A percentile compares a stretch with the other conserved stretches of the same genome.
Conservation (phyloP, 768 basidiomycete species). For the Chlorophyllum brunneum region DNA sequence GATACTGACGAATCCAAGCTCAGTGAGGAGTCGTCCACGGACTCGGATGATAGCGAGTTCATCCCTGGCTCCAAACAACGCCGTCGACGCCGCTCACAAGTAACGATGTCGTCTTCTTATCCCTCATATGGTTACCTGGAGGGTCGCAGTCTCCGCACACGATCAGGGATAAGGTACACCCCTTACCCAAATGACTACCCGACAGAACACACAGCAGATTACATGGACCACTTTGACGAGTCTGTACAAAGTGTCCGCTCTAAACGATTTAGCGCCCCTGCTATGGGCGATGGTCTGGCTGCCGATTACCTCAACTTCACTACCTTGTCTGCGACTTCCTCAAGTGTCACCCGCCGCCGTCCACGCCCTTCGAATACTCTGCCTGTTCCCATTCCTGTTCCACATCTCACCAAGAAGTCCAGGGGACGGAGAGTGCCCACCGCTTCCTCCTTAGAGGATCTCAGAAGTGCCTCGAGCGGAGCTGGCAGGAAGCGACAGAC, state of each 20-base stretch:
- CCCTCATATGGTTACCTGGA: constrained; percentile 1
- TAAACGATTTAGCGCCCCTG: constrained; percentile 7
- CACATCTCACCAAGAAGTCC: constrained; percentile 67
- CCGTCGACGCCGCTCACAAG: constrained; percentile 13
- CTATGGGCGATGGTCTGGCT: not conserved
- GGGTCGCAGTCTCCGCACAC: constrained; percentile 23
- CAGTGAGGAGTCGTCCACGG: constrained; percentile 11
- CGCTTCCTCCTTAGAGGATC: constrained; percentile 33
- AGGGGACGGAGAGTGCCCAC: constrained; percentile 66
- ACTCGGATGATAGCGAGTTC: constrained; percentile 30
- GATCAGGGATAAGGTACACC: constrained; percentile 22
- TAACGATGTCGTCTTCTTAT: constrained; percentile 11
- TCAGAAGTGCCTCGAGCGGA: constrained; percentile 29
- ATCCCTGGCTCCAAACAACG: constrained; percentile 21
- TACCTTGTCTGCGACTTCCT: constrained; percentile 11
- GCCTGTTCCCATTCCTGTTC: constrained; percentile 58
- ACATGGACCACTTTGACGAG: constrained; percentile 6
- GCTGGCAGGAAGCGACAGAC: constrained; percentile 32
- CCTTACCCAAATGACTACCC: constrained; percentile 20
- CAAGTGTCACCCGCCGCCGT: constrained; percentile 3
- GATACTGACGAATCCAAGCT: constrained; percentile 14
- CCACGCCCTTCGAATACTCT: constrained; percentile 30
- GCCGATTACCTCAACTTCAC: constrained; percentile 2
- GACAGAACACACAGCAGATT: not conserved
- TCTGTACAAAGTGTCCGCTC: not conserved